Conservation (phyloP, 495 filamentous ascomycete genomes). For the Talaromyces ruber region DNA sequence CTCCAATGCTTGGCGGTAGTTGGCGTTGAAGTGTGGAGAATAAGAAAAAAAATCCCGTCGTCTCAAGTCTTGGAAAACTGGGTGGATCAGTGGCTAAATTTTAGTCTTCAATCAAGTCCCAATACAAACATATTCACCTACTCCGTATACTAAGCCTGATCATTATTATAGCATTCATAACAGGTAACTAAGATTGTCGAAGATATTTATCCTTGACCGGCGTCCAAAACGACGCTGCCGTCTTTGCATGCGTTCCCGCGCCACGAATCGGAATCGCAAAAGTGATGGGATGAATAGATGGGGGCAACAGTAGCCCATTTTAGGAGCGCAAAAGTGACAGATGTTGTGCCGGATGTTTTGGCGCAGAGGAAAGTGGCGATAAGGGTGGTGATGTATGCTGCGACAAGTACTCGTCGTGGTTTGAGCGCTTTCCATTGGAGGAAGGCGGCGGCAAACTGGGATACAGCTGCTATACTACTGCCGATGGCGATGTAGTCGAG, state of each 20-base stretch:
- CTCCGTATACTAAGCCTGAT: too few species aligned
- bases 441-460: slow-evolving; percentile 52
- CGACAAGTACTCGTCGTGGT: slow-evolving; percentile 52
- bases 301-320: slow-evolving; percentile 52
- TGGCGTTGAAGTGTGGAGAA: neutral
- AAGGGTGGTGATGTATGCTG: slow-evolving; percentile 46
- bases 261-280: slow-evolving; percentile 54
- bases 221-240: slow-evolving; percentile 39
- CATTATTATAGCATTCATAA: too few species aligned
- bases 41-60: too few species aligned
- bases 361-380: slow-evolving; percentile 46
- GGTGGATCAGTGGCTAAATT: too few species aligned
- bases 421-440: slow-evolving; percentile 42
- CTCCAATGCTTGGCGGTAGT: neutral
- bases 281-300: slow-evolving; percentile 52
- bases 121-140: too few species aligned
- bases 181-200: too few species aligned
- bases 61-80: too few species aligned
- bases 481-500: slow-evolving; percentile 40
- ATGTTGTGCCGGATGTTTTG: slow-evolving; percentile 33
- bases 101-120: too few species aligned
- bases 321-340: slow-evolving; percentile 42
- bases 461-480: slow-evolving; percentile 50
- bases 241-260: slow-evolving; percentile 50
- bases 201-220: too few species aligned